phyloP scores from a whole-genome alignment of 139 green algal genomes.

The Chlorella sorokiniana region DNA sequence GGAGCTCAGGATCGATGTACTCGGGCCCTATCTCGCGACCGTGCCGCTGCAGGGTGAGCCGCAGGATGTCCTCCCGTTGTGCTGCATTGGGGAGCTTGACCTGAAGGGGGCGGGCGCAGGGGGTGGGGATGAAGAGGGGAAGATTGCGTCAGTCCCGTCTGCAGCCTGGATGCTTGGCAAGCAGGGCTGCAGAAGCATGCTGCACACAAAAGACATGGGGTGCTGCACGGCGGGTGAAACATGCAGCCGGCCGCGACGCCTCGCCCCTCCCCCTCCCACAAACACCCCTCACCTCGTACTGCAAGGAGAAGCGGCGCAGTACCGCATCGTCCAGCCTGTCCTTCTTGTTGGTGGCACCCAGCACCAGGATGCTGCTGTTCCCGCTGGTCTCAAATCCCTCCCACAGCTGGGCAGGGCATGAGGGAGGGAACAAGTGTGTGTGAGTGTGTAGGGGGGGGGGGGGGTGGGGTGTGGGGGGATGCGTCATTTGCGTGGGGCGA shows the following conservation, averaged over 20 bases:
- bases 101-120: constrained; percentile 32
- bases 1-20: constrained; percentile 31
- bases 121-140: neutral
- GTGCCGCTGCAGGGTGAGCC: constrained; percentile 49
- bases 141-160: neutral
- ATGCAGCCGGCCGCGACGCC: too few species aligned
- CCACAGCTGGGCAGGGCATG: constrained; percentile 71
- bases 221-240: too few species aligned
- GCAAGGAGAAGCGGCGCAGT: constrained; percentile 71
- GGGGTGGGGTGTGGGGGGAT: neutral
- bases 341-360: constrained; percentile 91
- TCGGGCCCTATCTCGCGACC: constrained; percentile 19
- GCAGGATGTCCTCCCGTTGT: constrained; percentile 74
- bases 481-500: too few species aligned
- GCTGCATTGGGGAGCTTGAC: constrained; percentile 65
- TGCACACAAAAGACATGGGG: too few species aligned
- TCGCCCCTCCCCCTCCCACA: too few species aligned
- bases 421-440: too few species aligned
- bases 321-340: constrained; percentile 76
- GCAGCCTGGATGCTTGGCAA: neutral
- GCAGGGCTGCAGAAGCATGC: too few species aligned
- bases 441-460: neutral
- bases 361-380: constrained; percentile 71
- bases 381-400: constrained; percentile 85
- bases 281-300: constrained; percentile 65